phyloP scores from a whole-genome alignment of 2,329 filamentous ascomycete genomes.

The Exophiala lecanii-corni region DNA sequence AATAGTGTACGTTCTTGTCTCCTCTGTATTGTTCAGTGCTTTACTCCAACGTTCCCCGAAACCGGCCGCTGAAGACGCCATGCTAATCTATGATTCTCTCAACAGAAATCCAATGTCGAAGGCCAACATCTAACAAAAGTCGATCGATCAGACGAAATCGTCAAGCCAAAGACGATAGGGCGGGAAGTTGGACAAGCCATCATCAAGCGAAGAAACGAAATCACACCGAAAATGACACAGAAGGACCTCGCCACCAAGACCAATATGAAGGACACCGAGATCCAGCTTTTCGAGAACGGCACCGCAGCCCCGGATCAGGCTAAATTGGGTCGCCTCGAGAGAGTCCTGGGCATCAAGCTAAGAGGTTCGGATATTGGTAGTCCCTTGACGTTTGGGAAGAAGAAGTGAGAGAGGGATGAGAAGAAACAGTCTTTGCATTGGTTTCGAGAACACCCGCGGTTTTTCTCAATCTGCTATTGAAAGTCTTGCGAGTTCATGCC shows the following conservation, averaged over 20 bases:
- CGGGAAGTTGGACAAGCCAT: slow-evolving; percentile 77
- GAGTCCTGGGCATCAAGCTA: slow-evolving; percentile 81
- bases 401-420: slow-evolving; percentile 53
- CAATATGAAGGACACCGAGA: slow-evolving; percentile 75
- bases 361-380: slow-evolving; percentile 79
- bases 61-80: too few relatives aligned
- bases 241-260: slow-evolving; percentile 80
- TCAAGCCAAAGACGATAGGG: slow-evolving; percentile 92
- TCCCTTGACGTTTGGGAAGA: slow-evolving; percentile 70
- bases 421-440: too few relatives aligned
- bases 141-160: slow-evolving; percentile 93
- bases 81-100: slow-evolving; percentile 1
- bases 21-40: too few relatives aligned
- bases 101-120: slow-evolving; percentile 54
- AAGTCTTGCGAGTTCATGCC: too few relatives aligned
- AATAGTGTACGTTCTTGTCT: slow-evolving; percentile 65
- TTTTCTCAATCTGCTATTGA: too few relatives aligned
- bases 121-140: slow-evolving; percentile 97
- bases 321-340: slow-evolving; percentile 71
- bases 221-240: slow-evolving; percentile 94
- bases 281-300: slow-evolving; percentile 83
- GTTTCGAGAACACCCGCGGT: too few relatives aligned
- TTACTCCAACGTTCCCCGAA: too few relatives aligned
- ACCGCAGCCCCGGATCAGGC: slow-evolving; percentile 77
- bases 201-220: slow-evolving; percentile 69